Evolutionary conservation across 768 basidiomycete genomes (phyloP).

Genomic region (Rhizopogon vinicolor): DNA sequence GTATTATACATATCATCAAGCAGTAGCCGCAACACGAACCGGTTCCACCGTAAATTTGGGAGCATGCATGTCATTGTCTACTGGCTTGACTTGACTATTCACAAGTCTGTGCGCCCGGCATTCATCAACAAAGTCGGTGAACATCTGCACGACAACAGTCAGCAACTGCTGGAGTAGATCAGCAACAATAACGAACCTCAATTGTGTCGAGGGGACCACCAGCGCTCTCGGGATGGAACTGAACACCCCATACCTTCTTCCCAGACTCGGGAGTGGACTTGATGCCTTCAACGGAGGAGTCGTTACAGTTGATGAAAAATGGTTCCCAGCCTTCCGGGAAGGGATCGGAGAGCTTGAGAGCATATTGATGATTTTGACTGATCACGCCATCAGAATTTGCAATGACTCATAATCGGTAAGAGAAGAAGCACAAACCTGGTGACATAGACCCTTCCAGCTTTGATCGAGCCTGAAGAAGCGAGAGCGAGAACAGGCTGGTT

Average conservation of each 20-base stretch:
- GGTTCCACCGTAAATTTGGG: slow-evolving; percentile 17
- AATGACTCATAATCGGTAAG: not conserved
- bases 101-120: slow-evolving; percentile 58
- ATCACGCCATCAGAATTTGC: not conserved
- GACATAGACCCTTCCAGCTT: slow-evolving; percentile 94
- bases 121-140: slow-evolving; percentile 84
- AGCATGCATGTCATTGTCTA: slow-evolving; percentile 6
- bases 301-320: slow-evolving; percentile 99
- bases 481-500: slow-evolving; percentile 98
- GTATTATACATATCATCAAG: slow-evolving; percentile 11
- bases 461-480: slow-evolving; percentile 90
- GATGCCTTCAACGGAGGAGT: slow-evolving; percentile 98
- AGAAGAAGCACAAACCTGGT: slow-evolving; percentile 55
- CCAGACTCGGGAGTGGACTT: slow-evolving; percentile 89
- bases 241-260: slow-evolving; percentile 94
- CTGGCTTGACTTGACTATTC: slow-evolving; percentile 16
- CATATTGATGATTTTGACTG: slow-evolving; percentile 98
- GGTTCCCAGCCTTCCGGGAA: slow-evolving; percentile 98
- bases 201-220: slow-evolving; percentile 99
- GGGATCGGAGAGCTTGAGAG: slow-evolving; percentile 87
- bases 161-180: too few species aligned
- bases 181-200: slow-evolving; percentile 51
- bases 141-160: slow-evolving; percentile 66
- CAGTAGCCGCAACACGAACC: slow-evolving; percentile 25
- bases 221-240: slow-evolving; percentile 98